Base-by-base conservation (phyloP, 192 early-diverging fungal species). In the Phycomyces nitens region DNA sequence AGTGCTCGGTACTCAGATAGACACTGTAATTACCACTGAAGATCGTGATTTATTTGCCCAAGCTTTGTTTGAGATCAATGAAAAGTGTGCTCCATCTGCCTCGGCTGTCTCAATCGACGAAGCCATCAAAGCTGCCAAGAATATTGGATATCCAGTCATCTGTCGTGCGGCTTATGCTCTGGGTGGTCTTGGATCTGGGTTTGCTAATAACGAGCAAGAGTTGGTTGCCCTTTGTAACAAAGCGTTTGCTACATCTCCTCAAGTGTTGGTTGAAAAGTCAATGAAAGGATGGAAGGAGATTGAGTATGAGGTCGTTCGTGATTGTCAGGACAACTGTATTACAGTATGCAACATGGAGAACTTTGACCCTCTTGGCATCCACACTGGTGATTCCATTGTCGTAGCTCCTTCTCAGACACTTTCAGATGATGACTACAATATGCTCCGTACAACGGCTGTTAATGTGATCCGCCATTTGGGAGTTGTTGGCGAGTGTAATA, bases 221-320 rank as follows among this genome's bases (percentile, higher is more conserved):
- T 73, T 99, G 42, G 59, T 71, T 10, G 88, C 83, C 63, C 82
- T 99, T 59, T 90, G 88, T 70, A 79, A 82, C 49, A 91, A 90
- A 73, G 92, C 96, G 3, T 95, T 99, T 77, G 88, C 95, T 9
- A 86, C 89, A 1, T 89, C 88, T n/a, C 91, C 93, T 34, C 96
- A 99, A 71, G 90, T 99, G 18, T 79, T 99, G 23, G 88, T 99
- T 20, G 96, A 99, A 80, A 84, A 88, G 67, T 88, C 85, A 54
- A 99, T 99, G 96, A 99, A 99, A 83, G 96, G 96, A 22, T 99
- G 96, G 96, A 99, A 99, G 80, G 96, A 99, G 81, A 87, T 99
- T 47, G 96, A 99, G 77, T 96, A 99, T 73, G 96, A 99, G 76
- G 96, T 99, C 42, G 96, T 99, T 7, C 88, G 96, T 51, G 96